Evolutionary conservation across 352 stramenopile genomes (phyloP).

Genomic region (Phytophthora cajani): DNA sequence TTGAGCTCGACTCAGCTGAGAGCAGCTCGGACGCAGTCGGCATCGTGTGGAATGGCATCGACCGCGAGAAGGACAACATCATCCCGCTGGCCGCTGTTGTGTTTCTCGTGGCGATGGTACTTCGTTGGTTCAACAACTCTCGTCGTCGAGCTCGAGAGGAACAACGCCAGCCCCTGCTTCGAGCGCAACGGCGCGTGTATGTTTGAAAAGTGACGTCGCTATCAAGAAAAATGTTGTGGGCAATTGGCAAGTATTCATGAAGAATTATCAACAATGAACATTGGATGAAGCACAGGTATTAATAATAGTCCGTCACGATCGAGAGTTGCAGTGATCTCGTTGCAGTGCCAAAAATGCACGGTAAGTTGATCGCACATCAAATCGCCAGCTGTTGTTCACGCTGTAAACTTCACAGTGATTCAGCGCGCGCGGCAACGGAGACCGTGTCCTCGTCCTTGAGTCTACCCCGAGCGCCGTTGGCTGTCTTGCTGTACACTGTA

Average conservation of each 20-base stretch:
- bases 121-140: conserved; percentile 33
- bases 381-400: neutral
- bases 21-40: conserved; percentile 13
- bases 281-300: conserved; percentile 3
- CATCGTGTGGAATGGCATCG: conserved; percentile 11
- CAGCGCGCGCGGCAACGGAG: neutral
- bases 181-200: conserved; percentile 27
- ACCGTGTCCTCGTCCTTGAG: neutral
- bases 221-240: neutral
- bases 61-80: conserved; percentile 18
- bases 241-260: neutral
- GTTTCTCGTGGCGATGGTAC: conserved; percentile 30
- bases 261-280: conserved; percentile 12
- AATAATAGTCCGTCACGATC: neutral
- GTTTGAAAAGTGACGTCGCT: conserved; percentile 18
- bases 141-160: conserved; percentile 29
- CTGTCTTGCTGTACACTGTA: neutral
- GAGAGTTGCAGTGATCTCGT: neutral
- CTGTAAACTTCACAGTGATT: neutral
- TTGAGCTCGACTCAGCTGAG: conserved; percentile 29
- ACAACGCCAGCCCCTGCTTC: conserved; percentile 18
- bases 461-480: neutral
- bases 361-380: conserved; percentile 6
- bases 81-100: conserved; percentile 24
- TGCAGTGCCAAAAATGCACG: conserved; percentile 7